Conservation (phyloP, 2,329 filamentous ascomycete genomes). For the Beauveria sp. region DNA sequence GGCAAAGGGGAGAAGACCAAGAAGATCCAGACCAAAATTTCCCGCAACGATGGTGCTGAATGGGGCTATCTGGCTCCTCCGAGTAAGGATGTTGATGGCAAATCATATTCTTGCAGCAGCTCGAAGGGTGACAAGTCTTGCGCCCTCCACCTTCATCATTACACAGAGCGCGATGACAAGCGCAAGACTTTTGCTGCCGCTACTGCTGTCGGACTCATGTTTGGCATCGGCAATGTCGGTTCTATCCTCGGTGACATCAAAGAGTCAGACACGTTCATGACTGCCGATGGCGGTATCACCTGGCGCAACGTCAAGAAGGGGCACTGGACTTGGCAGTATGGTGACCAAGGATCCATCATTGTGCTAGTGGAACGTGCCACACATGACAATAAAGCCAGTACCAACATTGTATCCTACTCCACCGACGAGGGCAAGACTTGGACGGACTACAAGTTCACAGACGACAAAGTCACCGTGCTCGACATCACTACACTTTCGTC, state of each 20-base stretch:
- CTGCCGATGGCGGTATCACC: slow-evolving; percentile 77
- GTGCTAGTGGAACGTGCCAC: slow-evolving; percentile 71
- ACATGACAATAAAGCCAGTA: slow-evolving; percentile 59
- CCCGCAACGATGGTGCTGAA: slow-evolving; percentile 88
- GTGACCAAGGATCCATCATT: slow-evolving; percentile 88
- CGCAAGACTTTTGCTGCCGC: slow-evolving; percentile 81
- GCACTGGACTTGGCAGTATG: slow-evolving; percentile 86
- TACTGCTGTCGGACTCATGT: slow-evolving; percentile 83
- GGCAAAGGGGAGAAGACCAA: slow-evolving; percentile 71
- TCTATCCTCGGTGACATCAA: slow-evolving; percentile 54
- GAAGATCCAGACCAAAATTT: slow-evolving; percentile 82
- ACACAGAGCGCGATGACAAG: slow-evolving; percentile 80
- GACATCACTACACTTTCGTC: slow-evolving; percentile 85
- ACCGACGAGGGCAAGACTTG: slow-evolving; percentile 75
- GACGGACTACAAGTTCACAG: slow-evolving; percentile 65
- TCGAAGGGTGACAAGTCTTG: slow-evolving; percentile 58
- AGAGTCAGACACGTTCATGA: slow-evolving; percentile 85
- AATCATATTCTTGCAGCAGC: slow-evolving; percentile 61
- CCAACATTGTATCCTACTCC: slow-evolving; percentile 65
- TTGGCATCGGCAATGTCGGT: slow-evolving; percentile 89
- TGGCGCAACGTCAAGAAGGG: slow-evolving; percentile 87
- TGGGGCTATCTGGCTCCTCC: slow-evolving; percentile 77
- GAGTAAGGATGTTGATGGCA: slow-evolving; percentile 59
- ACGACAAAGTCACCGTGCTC: slow-evolving; percentile 62
- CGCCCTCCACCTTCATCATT: slow-evolving; percentile 87